These are phyloP conservation scores for Fusarium sublunatum DNA, from an alignment of 2,329 filamentous ascomycete genomes.

Conservation along the genomic window DNA sequence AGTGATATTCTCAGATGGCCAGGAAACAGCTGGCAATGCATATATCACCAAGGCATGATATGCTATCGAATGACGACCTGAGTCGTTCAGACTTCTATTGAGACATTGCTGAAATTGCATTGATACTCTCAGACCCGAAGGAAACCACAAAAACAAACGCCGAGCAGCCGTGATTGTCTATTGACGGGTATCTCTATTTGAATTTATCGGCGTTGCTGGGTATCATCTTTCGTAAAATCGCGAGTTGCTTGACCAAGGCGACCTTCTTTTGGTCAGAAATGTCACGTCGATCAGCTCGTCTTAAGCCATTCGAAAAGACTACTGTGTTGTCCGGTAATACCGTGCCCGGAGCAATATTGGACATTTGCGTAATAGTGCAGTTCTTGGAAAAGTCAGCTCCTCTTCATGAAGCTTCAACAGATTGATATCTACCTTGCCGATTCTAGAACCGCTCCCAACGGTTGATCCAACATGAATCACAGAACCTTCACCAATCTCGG, in stretches of 20 bases:
- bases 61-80: no score
- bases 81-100: no score
- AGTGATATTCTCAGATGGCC: no score
- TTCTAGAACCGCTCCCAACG: constrained; percentile 68
- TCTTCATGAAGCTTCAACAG: background rate
- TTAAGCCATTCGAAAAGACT: constrained; percentile 72
- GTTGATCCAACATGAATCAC: constrained; percentile 68
- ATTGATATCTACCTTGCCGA: constrained; percentile 68
- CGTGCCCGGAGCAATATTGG: constrained; percentile 67
- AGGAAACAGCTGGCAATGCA: no score
- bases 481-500: constrained; percentile 70
- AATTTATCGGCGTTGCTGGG: constrained; percentile 69
- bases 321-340: constrained; percentile 75
- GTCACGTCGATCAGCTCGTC: constrained; percentile 68
- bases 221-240: constrained; percentile 74
- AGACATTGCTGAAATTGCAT: background rate
- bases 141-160: background rate
- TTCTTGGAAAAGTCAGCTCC: constrained; percentile 59
- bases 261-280: constrained; percentile 72
- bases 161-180: background rate
- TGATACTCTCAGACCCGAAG: background rate
- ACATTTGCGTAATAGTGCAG: constrained; percentile 76
- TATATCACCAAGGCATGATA: no score
- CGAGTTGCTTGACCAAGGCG: constrained; percentile 74
- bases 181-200: constrained; percentile 45